Base-by-base conservation (phyloP, 805 yeast species). In the Saccharomycopsis fermentans region DNA sequence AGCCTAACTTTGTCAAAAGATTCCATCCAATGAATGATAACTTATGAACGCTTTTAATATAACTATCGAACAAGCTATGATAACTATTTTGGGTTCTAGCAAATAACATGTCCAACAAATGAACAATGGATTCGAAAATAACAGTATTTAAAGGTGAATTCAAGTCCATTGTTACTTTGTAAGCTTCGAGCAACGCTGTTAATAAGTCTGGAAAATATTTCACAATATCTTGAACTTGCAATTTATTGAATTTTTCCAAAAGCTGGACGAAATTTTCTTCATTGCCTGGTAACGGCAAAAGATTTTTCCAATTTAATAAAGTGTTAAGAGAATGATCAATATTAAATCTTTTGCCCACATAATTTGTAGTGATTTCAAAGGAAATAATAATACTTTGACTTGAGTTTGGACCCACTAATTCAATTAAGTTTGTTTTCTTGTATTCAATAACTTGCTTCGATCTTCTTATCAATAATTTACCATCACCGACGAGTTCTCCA, bases 321-420 rank as follows among this genome's bases (percentile, higher is more conserved):
- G 77, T 75, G 48, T 79, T 81, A 59, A 85, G 74, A 3, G 83
- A 71, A 5, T 71, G 55, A 59, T 84, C 89, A 19, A 81, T 71
- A 65, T 87, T 86, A 71, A 74, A 86, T 16, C 73, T 68, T 63
- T 79, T 84, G 27, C 96, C 96, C 58, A 83, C 81, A 68, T 86
- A 88, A 55, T 79, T 82, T 0, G 87, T 73, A 17, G 79, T 74
- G 19, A 87, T 64, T 63, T 85, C 86, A 53, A 77, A 60, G 1
- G 69, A 60, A 24, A 73, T 79, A n/a, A 64, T 63, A 32, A 75
- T 65, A 27, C 76, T 72, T 40, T 71, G 74, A n/a, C 79, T 77
- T 48, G 75, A 67, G 19, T 77, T 74, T 48, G 68, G 65, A 29
- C 81, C 74, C 5, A 71, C 70, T 57, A 80, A 70, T 59, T 82